A percentile compares a stretch with the other conserved stretches of the same genome.
Evolutionary conservation across 495 filamentous ascomycete species (phyloP).

Genomic region (Aspergillus mulundensis): DNA sequence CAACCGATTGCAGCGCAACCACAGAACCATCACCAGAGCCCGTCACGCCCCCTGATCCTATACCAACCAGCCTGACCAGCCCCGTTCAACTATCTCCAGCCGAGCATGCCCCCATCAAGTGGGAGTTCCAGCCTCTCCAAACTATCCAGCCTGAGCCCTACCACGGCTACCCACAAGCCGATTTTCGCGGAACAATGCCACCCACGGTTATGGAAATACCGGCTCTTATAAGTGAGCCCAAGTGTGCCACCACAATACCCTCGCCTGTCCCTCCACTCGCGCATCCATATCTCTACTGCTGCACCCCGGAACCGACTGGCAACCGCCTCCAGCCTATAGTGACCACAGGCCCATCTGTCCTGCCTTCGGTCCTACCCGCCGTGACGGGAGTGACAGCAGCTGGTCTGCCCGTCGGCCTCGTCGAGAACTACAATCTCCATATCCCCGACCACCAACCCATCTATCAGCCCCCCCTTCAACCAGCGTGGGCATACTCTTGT

Average conservation of each 20-base stretch:
- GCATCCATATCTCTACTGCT: conserved; percentile 18
- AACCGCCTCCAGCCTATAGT: conserved; percentile 16
- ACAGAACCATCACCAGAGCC: conserved; percentile 43
- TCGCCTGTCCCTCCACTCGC: conserved; percentile 10
- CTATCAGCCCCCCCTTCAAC: conserved; percentile 23
- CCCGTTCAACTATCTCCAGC: conserved; percentile 21
- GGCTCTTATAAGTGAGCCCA: conserved; percentile 20
- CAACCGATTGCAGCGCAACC: conserved; percentile 39
- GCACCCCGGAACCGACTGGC: conserved; percentile 11
- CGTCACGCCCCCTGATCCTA: conserved; percentile 35
- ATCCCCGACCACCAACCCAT: conserved; percentile 23
- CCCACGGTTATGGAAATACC: conserved; percentile 18
- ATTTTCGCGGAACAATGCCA: conserved; percentile 25
- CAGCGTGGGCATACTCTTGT: conserved; percentile 33
- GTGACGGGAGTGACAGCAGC: conserved; percentile 3
- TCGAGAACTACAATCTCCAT: conserved; percentile 27
- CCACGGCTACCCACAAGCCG: conserved; percentile 22
- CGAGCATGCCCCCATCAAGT: conserved; percentile 27
- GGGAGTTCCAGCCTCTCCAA: conserved; percentile 31
- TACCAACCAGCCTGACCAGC: conserved; percentile 20
- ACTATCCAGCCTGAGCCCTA: not conserved
- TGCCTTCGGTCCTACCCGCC: too few relatives aligned
- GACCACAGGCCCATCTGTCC: conserved; percentile 10
- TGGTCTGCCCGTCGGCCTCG: conserved; percentile 25
- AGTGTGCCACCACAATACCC: conserved; percentile 13